Evolutionary conservation across 768 basidiomycete species (phyloP).

Genomic region (Lactarius psammicola): DNA sequence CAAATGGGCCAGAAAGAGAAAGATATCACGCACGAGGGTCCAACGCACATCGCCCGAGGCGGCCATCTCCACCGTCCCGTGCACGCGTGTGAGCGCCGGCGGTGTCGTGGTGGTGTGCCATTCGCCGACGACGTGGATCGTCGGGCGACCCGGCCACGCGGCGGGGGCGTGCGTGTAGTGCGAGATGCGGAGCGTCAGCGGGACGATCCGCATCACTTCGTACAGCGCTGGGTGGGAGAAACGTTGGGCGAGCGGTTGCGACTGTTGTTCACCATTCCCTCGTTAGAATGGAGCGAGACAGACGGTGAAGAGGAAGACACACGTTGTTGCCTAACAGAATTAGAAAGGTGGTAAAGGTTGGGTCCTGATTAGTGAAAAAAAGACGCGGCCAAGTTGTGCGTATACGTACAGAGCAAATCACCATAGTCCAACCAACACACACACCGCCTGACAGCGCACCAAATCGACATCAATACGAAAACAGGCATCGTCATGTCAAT

Average conservation of each 20-base stretch:
- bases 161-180: conserved; percentile 33
- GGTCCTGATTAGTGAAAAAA: not conserved
- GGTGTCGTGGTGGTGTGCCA: conserved; percentile 41
- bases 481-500: not conserved
- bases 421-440: conserved; percentile 61
- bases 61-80: conserved; percentile 49
- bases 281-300: not conserved
- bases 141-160: conserved; percentile 41
- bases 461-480: not conserved
- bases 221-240: conserved; percentile 36
- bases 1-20: not conserved
- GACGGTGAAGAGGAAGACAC: not conserved
- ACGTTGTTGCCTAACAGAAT: conserved; percentile 42
- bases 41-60: conserved; percentile 52
- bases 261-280: not conserved
- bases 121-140: conserved; percentile 51
- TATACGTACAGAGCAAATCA: conserved; percentile 48
- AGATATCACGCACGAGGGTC: conserved; percentile 40
- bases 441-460: conserved; percentile 41
- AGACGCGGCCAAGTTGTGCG: not conserved
- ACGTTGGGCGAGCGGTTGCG: conserved; percentile 28
- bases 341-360: too few species aligned
- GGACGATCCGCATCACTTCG: conserved; percentile 55
- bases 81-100: conserved; percentile 38
- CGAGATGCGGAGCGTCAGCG: conserved; percentile 45